Percentiles rank a stretch among this genome's conserved stretches.
phyloP scores from a whole-genome alignment of 2,329 filamentous ascomycete species.

The Trichoderma hamatum region DNA sequence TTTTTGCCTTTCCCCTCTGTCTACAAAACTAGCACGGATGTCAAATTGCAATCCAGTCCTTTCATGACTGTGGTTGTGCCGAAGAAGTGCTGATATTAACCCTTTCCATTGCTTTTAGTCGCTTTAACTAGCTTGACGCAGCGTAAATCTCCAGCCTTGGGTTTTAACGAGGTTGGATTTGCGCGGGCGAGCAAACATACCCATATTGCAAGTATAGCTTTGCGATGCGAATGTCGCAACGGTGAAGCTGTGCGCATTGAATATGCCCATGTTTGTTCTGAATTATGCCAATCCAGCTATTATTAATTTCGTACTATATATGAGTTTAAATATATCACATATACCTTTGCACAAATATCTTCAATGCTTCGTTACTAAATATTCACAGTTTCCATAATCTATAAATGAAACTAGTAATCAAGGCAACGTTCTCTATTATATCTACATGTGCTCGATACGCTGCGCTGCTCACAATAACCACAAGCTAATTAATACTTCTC shows the following conservation, averaged over 20 bases:
- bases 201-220: not conserved
- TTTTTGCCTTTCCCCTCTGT: not conserved
- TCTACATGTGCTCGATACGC: conserved; percentile 1
- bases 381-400: not conserved
- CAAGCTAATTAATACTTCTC: not conserved
- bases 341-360: not conserved
- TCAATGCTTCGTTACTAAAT: not conserved
- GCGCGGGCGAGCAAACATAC: conserved; percentile 38
- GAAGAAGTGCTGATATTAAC: conserved; percentile 95
- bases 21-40: conserved; percentile 78
- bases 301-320: not conserved
- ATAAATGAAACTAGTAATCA: not conserved
- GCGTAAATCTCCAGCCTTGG: conserved; percentile 29
- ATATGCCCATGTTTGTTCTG: not conserved
- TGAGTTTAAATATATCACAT: not conserved
- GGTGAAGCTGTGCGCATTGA: not conserved
- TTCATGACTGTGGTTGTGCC: conserved; percentile 92
- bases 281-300: not conserved
- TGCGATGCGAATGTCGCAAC: not conserved
- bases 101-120: conserved; percentile 37
- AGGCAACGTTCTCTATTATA: conserved; percentile 3
- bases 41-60: conserved; percentile 97
- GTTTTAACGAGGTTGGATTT: conserved; percentile 25
- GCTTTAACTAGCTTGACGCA: conserved; percentile 35
- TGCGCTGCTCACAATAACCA: not conserved